A percentile compares a stretch with the other conserved stretches of the same genome.
Conservation (phyloP, 2,329 filamentous ascomycete species). For the Aspergillus ustus region DNA sequence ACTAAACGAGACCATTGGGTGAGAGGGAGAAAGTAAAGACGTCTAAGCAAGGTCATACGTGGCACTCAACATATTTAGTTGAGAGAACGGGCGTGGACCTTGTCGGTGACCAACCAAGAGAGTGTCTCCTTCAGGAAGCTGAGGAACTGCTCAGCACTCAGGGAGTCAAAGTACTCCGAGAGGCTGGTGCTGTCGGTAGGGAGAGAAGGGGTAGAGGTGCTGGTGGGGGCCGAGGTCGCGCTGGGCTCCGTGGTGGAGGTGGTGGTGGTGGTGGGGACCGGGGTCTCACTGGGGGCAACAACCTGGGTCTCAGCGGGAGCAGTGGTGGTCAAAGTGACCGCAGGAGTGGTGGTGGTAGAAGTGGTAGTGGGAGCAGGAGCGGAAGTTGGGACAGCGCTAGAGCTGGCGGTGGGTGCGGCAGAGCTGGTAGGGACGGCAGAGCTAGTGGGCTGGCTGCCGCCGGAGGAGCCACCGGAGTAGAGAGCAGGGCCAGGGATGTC, state of each 20-base stretch:
- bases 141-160: constrained; percentile 38
- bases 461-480: constrained; percentile 33
- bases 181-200: constrained; percentile 27
- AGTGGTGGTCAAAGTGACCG: constrained; percentile 25
- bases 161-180: constrained; percentile 36
- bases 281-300: constrained; percentile 19
- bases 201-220: constrained; percentile 13
- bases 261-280: constrained; percentile 7
- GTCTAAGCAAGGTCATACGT: constrained; percentile 10
- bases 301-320: constrained; percentile 29
- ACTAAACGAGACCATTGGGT: constrained; percentile 12
- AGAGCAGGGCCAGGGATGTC: constrained; percentile 56
- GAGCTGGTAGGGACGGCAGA: constrained; percentile 11
- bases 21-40: constrained; percentile 14
- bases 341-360: constrained; percentile 12
- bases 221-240: constrained; percentile 8
- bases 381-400: constrained; percentile 13
- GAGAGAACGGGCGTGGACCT: constrained; percentile 37
- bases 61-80: constrained; percentile 23
- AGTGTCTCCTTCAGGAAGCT: constrained; percentile 34
- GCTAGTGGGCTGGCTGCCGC: constrained; percentile 21
- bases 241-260: too few relatives aligned
- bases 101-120: constrained; percentile 38
- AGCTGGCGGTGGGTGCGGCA: constrained; percentile 17
- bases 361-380: constrained; percentile 18